Base-by-base conservation (phyloP, 176 grass and related monocot genomes). In the Hordeum marinum region DNA sequence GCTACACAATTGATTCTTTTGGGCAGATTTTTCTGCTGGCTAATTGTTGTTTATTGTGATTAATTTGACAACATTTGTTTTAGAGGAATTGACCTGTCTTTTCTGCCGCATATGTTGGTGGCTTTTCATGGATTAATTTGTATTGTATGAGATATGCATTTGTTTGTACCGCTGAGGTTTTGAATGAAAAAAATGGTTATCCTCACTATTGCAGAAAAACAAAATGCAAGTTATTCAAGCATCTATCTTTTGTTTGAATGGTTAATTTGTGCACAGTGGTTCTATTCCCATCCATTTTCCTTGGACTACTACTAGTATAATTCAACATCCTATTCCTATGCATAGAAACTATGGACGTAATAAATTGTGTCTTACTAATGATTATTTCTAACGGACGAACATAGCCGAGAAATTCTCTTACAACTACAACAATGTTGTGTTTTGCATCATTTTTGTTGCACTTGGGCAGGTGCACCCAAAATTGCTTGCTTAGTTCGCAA, bases 1-100 rank as follows among this genome's bases (percentile, higher is more conserved):
- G 84, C 8, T 75, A 80, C 26, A 75, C 45, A 50, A 37, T 73
- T 59, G 21, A 86, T 90, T 90, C 84, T 90, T 87, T 73, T 40
- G 80, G 75, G 85, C 37, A 62, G 75, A 23, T 60, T 86, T 80
- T 34, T 75, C 75, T 75, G 60, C 84, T 31, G 61, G 80, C 37
- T 90, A 90, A 83, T 82, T 86, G 31, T 12, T 76, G 71, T 64
- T 78, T 7, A 27, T 39, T 11, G n/a, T 60, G 7, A 5, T 83
- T 79, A 11, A 45, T 72, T 82, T n/a, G 79, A 63, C 70, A 37
- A 54, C 63, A 26, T 20, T 23, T 86, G 64, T 73, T 83, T 65
- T 65, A 50, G 45, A 79, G 80, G 68, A 64, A 68, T 68, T 87
- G 80, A 80, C 65, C 29, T 86, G 17, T 59, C 8, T 5, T 13